Conservation (phyloP, 345 rosid genomes). For the Corchorus olitorius region DNA sequence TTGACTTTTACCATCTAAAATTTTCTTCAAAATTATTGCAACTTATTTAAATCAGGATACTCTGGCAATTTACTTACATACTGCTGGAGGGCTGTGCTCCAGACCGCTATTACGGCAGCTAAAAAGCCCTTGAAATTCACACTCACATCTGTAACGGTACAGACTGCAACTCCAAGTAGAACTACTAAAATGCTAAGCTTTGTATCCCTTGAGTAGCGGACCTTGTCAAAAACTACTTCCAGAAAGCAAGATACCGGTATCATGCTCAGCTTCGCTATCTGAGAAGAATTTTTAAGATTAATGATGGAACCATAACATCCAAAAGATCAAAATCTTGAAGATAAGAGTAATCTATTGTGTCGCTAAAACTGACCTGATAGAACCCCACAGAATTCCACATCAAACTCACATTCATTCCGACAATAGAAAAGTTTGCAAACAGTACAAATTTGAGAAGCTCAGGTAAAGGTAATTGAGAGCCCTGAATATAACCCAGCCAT, state of each 20-base stretch:
- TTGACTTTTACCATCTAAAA: background rate
- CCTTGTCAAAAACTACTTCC: conserved; percentile 91
- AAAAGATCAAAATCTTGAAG: conserved; percentile 7
- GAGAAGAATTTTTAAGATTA: conserved; percentile 28
- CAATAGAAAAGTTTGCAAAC: conserved; percentile 95
- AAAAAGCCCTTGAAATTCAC: conserved; percentile 88
- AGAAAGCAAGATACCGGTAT: conserved; percentile 95
- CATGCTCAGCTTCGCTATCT: conserved; percentile 99
- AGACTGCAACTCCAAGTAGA: conserved; percentile 95
- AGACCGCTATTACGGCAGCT: conserved; percentile 90
- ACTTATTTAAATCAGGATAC: conserved; percentile 7
- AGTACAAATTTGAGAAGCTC: conserved; percentile 85
- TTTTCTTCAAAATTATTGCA: conserved; percentile 8
- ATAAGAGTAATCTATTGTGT: background rate
- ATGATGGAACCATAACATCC: background rate
- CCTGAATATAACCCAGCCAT: conserved; percentile 86
- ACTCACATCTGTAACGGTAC: conserved; percentile 99
- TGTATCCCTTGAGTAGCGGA: conserved; percentile 92
- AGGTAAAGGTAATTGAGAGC: conserved; percentile 71
- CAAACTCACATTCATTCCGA: conserved; percentile 98
- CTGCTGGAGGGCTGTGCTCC: conserved; percentile 98
- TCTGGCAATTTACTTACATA: conserved; percentile 61
- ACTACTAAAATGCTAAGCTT: conserved; percentile 93
- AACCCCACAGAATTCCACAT: conserved; percentile 99
- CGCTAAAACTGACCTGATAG: conserved; percentile 68